Evolutionary conservation across 305 asterid genomes (phyloP).

Genomic region (Fraxinus sp.): DNA sequence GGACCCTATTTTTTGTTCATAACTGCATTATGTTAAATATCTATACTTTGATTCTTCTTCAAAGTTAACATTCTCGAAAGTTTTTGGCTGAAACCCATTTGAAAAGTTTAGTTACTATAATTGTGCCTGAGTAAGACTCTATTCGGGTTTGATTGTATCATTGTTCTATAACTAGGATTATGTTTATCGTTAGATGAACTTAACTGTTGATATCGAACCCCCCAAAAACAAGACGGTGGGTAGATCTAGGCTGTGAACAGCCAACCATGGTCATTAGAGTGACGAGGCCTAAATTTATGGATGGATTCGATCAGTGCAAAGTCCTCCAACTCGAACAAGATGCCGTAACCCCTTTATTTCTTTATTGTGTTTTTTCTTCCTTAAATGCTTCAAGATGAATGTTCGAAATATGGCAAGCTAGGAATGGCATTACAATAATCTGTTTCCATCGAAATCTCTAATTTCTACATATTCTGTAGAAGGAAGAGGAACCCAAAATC

Average conservation of each 20-base stretch:
- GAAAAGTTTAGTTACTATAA: not conserved
- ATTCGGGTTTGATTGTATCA: not conserved
- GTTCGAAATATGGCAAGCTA: not conserved
- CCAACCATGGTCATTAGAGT: not conserved
- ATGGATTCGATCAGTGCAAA: not conserved
- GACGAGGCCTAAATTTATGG: not conserved
- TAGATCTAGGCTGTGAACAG: too few relatives aligned
- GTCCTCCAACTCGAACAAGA: not conserved
- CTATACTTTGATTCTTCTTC: not conserved
- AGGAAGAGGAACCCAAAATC: constrained; percentile 47
- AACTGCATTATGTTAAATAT: not conserved
- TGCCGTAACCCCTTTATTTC: not conserved
- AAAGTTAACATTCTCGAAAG: not conserved
- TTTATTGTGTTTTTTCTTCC: not conserved
- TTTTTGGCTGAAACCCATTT: not conserved
- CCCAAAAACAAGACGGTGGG: too few relatives aligned
- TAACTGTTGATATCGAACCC: too few relatives aligned
- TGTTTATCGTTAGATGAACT: not conserved
- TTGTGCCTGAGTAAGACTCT: not conserved
- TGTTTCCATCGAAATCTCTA: not conserved
- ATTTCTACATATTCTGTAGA: constrained; percentile 30
- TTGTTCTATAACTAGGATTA: not conserved
- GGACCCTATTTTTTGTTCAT: not conserved
- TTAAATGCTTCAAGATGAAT: not conserved
- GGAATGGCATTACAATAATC: not conserved